Evolutionary conservation across 495 filamentous ascomycete species (phyloP).

Genomic region (Podospora tetraspora): DNA sequence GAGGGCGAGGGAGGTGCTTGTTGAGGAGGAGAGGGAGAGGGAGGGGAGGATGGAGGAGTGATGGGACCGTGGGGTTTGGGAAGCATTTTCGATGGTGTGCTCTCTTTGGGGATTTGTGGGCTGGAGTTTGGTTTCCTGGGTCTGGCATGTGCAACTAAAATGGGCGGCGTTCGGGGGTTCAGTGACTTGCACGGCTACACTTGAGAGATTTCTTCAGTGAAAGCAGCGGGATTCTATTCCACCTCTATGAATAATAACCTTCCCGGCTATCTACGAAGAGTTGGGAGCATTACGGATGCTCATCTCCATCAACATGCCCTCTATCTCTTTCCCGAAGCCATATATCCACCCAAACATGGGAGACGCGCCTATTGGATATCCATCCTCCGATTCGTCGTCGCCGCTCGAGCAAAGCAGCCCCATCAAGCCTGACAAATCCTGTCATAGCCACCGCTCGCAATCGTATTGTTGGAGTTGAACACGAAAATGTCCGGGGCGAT

Average conservation of each 20-base stretch:
- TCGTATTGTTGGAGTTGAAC: slow-evolving; percentile 10
- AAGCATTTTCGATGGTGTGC: not conserved
- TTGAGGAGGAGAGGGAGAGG: slow-evolving; percentile 6
- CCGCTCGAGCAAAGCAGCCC: not conserved
- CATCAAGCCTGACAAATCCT: slow-evolving; percentile 15
- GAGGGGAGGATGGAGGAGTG: slow-evolving; percentile 24
- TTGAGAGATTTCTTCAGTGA: not conserved
- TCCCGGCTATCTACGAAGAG: not conserved
- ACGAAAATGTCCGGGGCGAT: slow-evolving; percentile 20
- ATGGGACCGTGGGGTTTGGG: not conserved
- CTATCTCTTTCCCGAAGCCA: not conserved
- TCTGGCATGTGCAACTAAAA: not conserved
- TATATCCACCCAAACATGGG: not conserved
- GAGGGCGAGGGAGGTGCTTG: slow-evolving; percentile 43
- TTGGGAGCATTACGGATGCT: not conserved
- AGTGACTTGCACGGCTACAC: not conserved
- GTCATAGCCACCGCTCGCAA: slow-evolving; percentile 26
- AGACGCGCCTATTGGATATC: not conserved
- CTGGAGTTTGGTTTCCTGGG: not conserved
- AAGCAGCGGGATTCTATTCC: not conserved
- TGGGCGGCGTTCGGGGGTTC: not conserved
- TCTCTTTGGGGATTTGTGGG: not conserved
- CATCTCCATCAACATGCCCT: not conserved
- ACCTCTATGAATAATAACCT: not conserved
- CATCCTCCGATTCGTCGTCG: not conserved